Conservation (phyloP, 2,329 filamentous ascomycete genomes). For the Trichoderma oligosporum region DNA sequence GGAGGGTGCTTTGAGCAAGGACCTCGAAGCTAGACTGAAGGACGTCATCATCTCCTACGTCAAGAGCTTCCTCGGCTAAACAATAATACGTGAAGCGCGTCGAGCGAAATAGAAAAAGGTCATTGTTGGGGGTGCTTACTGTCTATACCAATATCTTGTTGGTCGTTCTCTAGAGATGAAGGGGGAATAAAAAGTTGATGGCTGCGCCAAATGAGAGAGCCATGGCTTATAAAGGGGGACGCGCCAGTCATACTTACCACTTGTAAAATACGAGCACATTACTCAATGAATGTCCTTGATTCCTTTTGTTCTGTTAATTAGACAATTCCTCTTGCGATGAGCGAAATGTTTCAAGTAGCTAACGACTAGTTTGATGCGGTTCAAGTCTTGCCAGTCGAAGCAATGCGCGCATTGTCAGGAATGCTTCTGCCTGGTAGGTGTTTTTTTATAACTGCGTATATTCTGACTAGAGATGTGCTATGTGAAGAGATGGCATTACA, state of each 20-base stretch:
- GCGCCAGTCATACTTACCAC: conserved; percentile 50
- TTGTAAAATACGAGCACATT: conserved; percentile 62
- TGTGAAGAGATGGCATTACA: too few species aligned
- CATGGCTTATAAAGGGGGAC: conserved; percentile 42
- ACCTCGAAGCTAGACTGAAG: conserved; percentile 77
- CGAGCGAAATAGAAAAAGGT: conserved; percentile 32
- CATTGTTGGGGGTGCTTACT: conserved; percentile 37
- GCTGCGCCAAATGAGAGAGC: conserved; percentile 45
- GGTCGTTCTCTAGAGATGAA: conserved; percentile 46
- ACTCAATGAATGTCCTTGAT: conserved; percentile 60
- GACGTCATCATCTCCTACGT: conserved; percentile 76
- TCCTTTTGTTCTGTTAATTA: conserved; percentile 48
- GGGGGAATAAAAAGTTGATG: conserved; percentile 38
- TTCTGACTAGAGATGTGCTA: not conserved
- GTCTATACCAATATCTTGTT: conserved; percentile 46
- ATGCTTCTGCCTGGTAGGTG: too few species aligned
- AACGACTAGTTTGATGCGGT: too few species aligned
- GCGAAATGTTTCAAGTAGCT: not conserved
- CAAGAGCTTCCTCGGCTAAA: conserved; percentile 78
- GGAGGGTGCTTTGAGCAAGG: conserved; percentile 95
- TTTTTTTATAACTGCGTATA: not conserved
- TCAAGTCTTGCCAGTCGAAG: too few species aligned
- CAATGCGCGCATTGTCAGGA: too few species aligned
- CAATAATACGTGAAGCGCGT: conserved; percentile 29
- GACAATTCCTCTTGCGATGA: not conserved